A percentile compares a stretch with the other conserved stretches of the same genome.
Conservation (phyloP, 1,284 basidiomycete species). For the Trichosporon ovoides region DNA sequence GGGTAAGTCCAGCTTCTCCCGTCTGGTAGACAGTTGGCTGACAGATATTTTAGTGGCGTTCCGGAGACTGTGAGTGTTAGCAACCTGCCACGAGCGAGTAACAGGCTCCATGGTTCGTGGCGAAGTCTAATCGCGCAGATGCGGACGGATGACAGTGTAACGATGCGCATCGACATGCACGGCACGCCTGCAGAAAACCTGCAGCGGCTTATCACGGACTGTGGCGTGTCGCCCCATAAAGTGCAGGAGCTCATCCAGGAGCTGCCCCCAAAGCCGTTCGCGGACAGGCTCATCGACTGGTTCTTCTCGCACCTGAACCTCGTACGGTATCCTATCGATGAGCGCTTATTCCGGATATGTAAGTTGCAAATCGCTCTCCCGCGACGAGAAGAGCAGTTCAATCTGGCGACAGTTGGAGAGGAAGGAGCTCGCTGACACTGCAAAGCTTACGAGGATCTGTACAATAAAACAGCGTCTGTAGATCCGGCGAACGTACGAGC, state of each 20-base stretch:
- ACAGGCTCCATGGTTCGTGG: not conserved
- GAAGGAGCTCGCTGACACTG: not conserved
- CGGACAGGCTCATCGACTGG: slow-evolving; percentile 57
- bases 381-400: not conserved
- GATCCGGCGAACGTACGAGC: slow-evolving; percentile 82
- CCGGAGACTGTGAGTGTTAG: slow-evolving; percentile 24
- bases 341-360: slow-evolving; percentile 69
- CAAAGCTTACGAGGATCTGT: slow-evolving; percentile 67
- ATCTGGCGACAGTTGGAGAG: too few species aligned
- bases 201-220: slow-evolving; percentile 75
- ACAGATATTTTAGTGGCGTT: slow-evolving; percentile 18
- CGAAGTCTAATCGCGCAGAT: slow-evolving; percentile 23
- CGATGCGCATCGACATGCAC: slow-evolving; percentile 45
- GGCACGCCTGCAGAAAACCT: slow-evolving; percentile 49
- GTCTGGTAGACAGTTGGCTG: not conserved
- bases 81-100: not conserved
- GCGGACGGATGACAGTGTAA: slow-evolving; percentile 42
- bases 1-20: slow-evolving; percentile 32
- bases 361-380: too few species aligned
- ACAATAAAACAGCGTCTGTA: slow-evolving; percentile 64
- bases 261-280: slow-evolving; percentile 67
- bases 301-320: slow-evolving; percentile 67
- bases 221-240: slow-evolving; percentile 80
- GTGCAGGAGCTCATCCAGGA: slow-evolving; percentile 83
- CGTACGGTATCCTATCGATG: slow-evolving; percentile 86